phyloP scores from a whole-genome alignment of 768 basidiomycete genomes.

The Tricholoma sp. region DNA sequence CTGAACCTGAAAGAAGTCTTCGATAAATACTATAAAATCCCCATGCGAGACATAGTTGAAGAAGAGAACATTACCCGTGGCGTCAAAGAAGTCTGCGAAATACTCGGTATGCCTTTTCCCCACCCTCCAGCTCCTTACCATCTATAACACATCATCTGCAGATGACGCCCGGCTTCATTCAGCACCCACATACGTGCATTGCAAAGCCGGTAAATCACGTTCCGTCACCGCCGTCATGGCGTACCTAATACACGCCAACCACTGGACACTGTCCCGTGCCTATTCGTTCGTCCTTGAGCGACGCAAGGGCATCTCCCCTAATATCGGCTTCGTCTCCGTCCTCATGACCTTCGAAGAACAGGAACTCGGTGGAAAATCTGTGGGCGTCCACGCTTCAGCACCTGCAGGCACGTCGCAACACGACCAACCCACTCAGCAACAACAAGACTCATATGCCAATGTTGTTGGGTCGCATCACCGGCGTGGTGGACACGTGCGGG shows the following conservation, averaged over 20 bases:
- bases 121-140: not conserved
- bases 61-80: constrained; percentile 83
- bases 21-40: constrained; percentile 80
- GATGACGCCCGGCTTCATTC: constrained; percentile 91
- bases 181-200: constrained; percentile 91
- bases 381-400: constrained; percentile 52
- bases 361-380: constrained; percentile 74
- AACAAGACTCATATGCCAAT: constrained; percentile 35
- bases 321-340: constrained; percentile 96
- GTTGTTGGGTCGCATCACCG: constrained; percentile 38
- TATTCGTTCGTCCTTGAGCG: constrained; percentile 91
- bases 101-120: constrained; percentile 59
- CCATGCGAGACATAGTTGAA: constrained; percentile 94
- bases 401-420: constrained; percentile 18
- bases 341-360: constrained; percentile 95
- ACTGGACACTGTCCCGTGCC: constrained; percentile 90
- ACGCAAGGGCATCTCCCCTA: constrained; percentile 92
- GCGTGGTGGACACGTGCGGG: constrained; percentile 62
- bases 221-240: constrained; percentile 97
- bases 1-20: constrained; percentile 64
- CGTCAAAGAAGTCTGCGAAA: constrained; percentile 79
- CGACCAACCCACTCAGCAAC: constrained; percentile 17
- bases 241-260: constrained; percentile 95
- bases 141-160: constrained; percentile 23
- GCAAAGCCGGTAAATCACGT: constrained; percentile 92